phyloP scores from a whole-genome alignment of 1,284 basidiomycete species.

The Cystobasidium sp. region DNA sequence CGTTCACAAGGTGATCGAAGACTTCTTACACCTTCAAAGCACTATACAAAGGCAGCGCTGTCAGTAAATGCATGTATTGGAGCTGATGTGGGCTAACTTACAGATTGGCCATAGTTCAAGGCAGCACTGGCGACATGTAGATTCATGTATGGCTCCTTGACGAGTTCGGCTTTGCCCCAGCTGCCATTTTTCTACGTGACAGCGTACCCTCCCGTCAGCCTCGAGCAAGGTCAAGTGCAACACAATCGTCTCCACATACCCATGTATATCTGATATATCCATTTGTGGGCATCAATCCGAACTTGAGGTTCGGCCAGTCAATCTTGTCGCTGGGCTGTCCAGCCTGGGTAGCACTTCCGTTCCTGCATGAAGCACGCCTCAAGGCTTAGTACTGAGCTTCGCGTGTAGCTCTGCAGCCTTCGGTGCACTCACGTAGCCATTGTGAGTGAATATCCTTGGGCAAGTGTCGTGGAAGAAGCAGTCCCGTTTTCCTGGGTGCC shows the following conservation, averaged over 20 bases:
- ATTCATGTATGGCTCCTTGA: slow-evolving; percentile 53
- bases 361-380: not conserved
- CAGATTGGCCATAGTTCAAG: slow-evolving; percentile 57
- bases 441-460: not conserved
- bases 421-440: slow-evolving; percentile 16
- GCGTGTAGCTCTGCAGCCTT: not conserved
- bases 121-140: slow-evolving; percentile 55
- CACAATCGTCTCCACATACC: not conserved
- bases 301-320: slow-evolving; percentile 52
- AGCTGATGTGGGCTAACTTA: slow-evolving; percentile 29
- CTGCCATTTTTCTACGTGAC: slow-evolving; percentile 47
- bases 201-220: not conserved
- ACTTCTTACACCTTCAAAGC: slow-evolving; percentile 47
- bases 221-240: not conserved
- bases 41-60: slow-evolving; percentile 6
- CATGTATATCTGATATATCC: slow-evolving; percentile 49
- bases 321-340: slow-evolving; percentile 39
- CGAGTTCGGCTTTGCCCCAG: slow-evolving; percentile 53
- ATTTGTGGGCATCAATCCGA: slow-evolving; percentile 48
- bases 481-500: too few species aligned
- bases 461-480: not conserved
- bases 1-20: slow-evolving; percentile 1
- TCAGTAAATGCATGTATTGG: slow-evolving; percentile 8
- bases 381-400: not conserved
- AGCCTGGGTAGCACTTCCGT: slow-evolving; percentile 19